Percentiles rank a stretch among this genome's conserved stretches.
Conservation (phyloP, 805 yeast species). For the Lipomyces starkeyi region DNA sequence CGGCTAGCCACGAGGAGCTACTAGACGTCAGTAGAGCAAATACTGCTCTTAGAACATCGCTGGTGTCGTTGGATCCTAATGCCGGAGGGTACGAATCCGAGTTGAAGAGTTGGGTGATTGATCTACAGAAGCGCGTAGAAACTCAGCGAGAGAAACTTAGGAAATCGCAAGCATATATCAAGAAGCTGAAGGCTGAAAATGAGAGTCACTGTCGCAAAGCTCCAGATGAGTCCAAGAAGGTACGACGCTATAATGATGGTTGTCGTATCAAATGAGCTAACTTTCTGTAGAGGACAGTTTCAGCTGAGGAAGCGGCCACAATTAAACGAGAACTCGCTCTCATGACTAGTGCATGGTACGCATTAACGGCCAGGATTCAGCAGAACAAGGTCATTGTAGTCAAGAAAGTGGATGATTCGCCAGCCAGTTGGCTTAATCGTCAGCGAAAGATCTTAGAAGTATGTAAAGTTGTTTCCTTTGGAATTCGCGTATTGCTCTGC, state of each 20-base stretch:
- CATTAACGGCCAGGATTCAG: slow-evolving; percentile 41
- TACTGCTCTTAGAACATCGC: slow-evolving; percentile 30
- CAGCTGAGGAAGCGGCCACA: slow-evolving; percentile 30
- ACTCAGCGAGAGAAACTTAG: slow-evolving; percentile 29
- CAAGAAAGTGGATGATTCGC: slow-evolving; percentile 40
- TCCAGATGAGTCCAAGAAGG: not conserved
- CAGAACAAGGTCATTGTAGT: slow-evolving; percentile 40
- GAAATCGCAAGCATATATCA: slow-evolving; percentile 29
- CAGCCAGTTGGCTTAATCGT: slow-evolving; percentile 42
- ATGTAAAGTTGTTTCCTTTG: slow-evolving; percentile 11
- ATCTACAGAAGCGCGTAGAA: slow-evolving; percentile 31
- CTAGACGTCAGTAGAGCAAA: slow-evolving; percentile 36
- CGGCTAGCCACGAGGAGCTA: slow-evolving; percentile 30
- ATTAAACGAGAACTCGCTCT: slow-evolving; percentile 37
- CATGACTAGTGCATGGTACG: slow-evolving; percentile 43
- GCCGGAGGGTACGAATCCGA: slow-evolving; percentile 31
- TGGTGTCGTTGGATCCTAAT: slow-evolving; percentile 28
- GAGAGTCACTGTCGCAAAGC: slow-evolving; percentile 10
- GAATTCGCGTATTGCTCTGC: slow-evolving; percentile 1
- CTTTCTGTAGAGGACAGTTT: slow-evolving; percentile 8
- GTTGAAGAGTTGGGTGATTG: slow-evolving; percentile 36
- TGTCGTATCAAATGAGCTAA: not conserved
- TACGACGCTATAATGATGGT: not conserved
- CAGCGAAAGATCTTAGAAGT: slow-evolving; percentile 42
- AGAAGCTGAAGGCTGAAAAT: slow-evolving; percentile 26